phyloP scores from a whole-genome alignment of 2,329 filamentous ascomycete genomes.

The Penicillium sp. region DNA sequence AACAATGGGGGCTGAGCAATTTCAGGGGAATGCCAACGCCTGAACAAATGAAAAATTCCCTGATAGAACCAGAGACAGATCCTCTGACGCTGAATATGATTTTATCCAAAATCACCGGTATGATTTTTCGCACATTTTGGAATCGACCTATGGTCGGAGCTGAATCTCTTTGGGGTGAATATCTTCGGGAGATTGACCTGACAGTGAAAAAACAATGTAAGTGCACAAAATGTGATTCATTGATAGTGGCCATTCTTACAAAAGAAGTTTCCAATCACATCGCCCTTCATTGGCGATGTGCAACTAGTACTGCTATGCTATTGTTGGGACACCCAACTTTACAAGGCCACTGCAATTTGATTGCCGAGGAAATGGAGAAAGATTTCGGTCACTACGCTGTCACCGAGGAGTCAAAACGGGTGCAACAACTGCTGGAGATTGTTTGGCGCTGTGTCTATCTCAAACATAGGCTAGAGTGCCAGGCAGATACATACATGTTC shows the following conservation, averaged over 20 bases:
- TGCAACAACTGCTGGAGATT: constrained; percentile 5
- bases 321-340: background rate
- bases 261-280: constrained; percentile 12
- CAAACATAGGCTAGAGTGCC: constrained; percentile 22
- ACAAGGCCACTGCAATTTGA: background rate
- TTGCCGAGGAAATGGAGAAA: background rate
- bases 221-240: background rate
- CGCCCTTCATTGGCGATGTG: constrained; percentile 20
- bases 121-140: constrained; percentile 3
- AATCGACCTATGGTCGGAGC: constrained; percentile 5
- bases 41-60: background rate
- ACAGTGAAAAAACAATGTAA: constrained; percentile 12
- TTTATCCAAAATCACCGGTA: background rate
- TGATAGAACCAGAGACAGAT: background rate
- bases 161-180: background rate
- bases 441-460: constrained; percentile 16
- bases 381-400: background rate
- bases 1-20: constrained; percentile 15
- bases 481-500: constrained; percentile 17
- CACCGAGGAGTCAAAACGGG: background rate
- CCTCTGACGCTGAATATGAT: background rate
- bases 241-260: background rate
- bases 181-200: background rate
- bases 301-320: constrained; percentile 16
- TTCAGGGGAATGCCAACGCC: background rate